These are phyloP conservation scores for Aegilops bicornis DNA, from an alignment of 176 grass and related monocot species.

Conservation along the genomic window DNA sequence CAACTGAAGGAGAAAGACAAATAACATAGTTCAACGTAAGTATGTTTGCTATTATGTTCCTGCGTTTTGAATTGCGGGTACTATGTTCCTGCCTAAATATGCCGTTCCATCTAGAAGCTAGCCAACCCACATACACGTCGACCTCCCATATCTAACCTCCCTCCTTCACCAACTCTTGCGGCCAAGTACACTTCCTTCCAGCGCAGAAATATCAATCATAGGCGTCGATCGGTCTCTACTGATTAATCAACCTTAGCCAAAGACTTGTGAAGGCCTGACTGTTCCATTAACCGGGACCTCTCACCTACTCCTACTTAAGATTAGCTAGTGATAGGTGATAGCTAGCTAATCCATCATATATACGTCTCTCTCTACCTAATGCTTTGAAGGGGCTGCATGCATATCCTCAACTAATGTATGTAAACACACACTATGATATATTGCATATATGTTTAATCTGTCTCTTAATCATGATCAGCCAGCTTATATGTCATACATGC, in stretches of 20 bases:
- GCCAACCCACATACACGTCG: neutral
- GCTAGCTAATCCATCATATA: constrained; percentile 21
- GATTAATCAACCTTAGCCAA: neutral
- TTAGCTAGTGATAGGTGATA: constrained; percentile 2
- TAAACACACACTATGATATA: too few relatives aligned
- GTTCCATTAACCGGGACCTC: constrained; percentile 35
- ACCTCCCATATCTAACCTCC: constrained; percentile 36
- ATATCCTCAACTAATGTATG: neutral
- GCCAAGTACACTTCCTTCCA: neutral
- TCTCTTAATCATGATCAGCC: too few relatives aligned
- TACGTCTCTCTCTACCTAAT: constrained; percentile 12
- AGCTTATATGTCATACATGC: too few relatives aligned
- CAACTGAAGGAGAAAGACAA: too few relatives aligned
- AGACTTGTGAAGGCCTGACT: constrained; percentile 24
- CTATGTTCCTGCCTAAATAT: too few relatives aligned
- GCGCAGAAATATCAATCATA: constrained; percentile 5
- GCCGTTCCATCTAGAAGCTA: constrained; percentile 46
- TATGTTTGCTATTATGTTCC: too few relatives aligned
- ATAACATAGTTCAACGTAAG: too few relatives aligned
- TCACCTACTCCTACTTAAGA: constrained; percentile 37
- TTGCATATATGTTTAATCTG: too few relatives aligned
- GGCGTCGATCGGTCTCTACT: neutral
- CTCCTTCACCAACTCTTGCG: constrained; percentile 11
- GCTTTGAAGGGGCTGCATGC: neutral
- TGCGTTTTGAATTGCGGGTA: too few relatives aligned